Conservation (phyloP, 805 yeast genomes). For the Cephaloascus fragrans region DNA sequence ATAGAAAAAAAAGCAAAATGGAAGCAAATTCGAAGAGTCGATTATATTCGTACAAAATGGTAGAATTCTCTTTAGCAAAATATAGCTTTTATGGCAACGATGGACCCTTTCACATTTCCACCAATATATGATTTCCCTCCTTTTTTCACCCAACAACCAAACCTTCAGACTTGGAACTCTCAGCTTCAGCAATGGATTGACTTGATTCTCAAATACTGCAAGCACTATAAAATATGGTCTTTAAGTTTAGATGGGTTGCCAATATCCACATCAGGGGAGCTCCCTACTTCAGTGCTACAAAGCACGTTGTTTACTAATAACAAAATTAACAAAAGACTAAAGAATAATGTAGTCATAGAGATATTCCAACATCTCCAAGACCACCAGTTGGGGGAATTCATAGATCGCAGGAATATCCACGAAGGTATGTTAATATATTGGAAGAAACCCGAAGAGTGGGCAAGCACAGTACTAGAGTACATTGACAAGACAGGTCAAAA, state of each 20-base stretch:
- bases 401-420: slow-evolving; percentile 32
- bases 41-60: no score
- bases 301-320: slow-evolving; percentile 39
- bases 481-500: slow-evolving; percentile 68
- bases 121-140: slow-evolving; percentile 77
- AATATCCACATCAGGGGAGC: slow-evolving; percentile 6
- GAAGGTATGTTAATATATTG: slow-evolving; percentile 52
- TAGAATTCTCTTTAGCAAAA: no score
- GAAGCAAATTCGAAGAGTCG: no score
- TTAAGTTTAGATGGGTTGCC: slow-evolving; percentile 28
- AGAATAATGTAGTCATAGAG: slow-evolving; percentile 42
- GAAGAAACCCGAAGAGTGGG: slow-evolving; percentile 65
- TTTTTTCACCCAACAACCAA: slow-evolving; percentile 82
- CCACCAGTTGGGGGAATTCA: slow-evolving; percentile 47
- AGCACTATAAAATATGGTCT: slow-evolving; percentile 43
- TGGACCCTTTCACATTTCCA: slow-evolving; percentile 26
- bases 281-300: slow-evolving; percentile 11
- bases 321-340: slow-evolving; percentile 41
- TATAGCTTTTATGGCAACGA: neutral
- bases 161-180: slow-evolving; percentile 63
- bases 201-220: slow-evolving; percentile 53
- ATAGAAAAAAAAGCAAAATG: no score
- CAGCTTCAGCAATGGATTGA: slow-evolving; percentile 76
- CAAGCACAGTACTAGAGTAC: slow-evolving; percentile 53
- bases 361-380: slow-evolving; percentile 50